Conservation (phyloP, 495 filamentous ascomycete genomes). For the Wilcoxina mikolae region DNA sequence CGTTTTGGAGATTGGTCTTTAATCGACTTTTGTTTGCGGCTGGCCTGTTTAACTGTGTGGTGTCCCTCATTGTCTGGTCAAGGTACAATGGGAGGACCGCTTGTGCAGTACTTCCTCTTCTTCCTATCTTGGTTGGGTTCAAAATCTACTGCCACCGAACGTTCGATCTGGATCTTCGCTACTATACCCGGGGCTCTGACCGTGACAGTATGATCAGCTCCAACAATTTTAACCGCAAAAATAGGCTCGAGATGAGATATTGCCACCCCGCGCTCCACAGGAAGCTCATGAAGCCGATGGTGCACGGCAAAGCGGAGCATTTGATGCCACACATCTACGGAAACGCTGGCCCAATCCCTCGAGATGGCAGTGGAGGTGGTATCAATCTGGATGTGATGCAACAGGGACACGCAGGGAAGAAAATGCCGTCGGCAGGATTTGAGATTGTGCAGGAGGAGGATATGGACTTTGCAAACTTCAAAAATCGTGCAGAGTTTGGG, state of each 20-base stretch:
- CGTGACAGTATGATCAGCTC: conserved; percentile 16
- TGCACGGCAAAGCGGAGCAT: conserved; percentile 75
- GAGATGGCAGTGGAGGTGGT: conserved; percentile 38
- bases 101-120: conserved; percentile 49
- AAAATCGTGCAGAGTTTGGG: conserved; percentile 73
- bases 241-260: conserved; percentile 66
- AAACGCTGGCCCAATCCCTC: conserved; percentile 43
- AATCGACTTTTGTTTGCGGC: conserved; percentile 80
- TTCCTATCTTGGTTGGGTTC: conserved; percentile 67
- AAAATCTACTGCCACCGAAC: conserved; percentile 64
- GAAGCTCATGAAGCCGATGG: conserved; percentile 86
- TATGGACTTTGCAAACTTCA: conserved; percentile 89
- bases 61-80: conserved; percentile 58
- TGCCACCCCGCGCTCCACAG: conserved; percentile 84
- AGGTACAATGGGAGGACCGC: conserved; percentile 20
- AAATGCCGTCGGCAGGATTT: conserved; percentile 45
- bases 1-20: conserved; percentile 79
- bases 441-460: conserved; percentile 78
- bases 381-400: conserved; percentile 68
- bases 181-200: conserved; percentile 41
- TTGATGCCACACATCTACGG: conserved; percentile 67
- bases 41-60: conserved; percentile 62
- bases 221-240: conserved; percentile 36
- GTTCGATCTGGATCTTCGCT: conserved; percentile 66
- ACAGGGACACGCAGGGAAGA: conserved; percentile 57